These are phyloP conservation scores for Phaeolepiota aurea DNA, from an alignment of 768 basidiomycete species.

Conservation along the genomic window DNA sequence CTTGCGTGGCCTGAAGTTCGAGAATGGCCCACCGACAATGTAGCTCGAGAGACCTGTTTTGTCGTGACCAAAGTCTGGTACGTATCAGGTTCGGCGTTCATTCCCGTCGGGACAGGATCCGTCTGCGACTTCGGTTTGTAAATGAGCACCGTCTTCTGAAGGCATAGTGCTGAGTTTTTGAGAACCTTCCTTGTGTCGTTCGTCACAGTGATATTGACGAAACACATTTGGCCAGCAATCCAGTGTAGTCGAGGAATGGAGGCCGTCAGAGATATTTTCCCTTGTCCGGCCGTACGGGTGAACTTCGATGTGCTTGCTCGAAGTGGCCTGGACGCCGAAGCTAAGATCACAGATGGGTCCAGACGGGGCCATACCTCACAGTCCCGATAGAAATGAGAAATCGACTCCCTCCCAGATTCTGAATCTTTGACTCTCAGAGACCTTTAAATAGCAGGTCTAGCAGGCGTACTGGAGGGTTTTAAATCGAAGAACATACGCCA, in stretches of 20 bases:
- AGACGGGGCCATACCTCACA: constrained; percentile 76
- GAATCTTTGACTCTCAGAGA: constrained; percentile 71
- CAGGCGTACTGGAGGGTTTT: constrained; percentile 2
- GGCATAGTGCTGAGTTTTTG: constrained; percentile 52
- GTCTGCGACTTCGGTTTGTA: constrained; percentile 48
- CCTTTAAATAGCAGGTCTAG: constrained; percentile 21
- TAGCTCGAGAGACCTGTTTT: constrained; percentile 59
- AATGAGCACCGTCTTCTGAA: constrained; percentile 57
- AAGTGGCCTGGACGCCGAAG: constrained; percentile 51
- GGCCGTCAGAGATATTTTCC: constrained; percentile 58
- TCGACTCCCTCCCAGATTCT: constrained; percentile 50
- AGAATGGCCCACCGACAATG: constrained; percentile 57
- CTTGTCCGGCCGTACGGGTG: constrained; percentile 55
- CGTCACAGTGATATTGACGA: constrained; percentile 51
- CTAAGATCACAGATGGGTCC: constrained; percentile 51
- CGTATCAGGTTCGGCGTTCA: constrained; percentile 40
- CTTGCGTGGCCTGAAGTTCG: constrained; percentile 64
- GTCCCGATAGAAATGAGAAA: constrained; percentile 85
- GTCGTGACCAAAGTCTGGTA: constrained; percentile 54
- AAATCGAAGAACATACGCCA: constrained; percentile 49
- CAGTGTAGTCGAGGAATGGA: constrained; percentile 65
- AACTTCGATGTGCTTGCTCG: constrained; percentile 45
- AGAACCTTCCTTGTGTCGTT: constrained; percentile 67
- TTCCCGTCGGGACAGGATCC: constrained; percentile 13
- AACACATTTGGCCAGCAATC: constrained; percentile 77